Percentiles rank a stretch among this genome's conserved stretches.
Evolutionary conservation across 1,284 basidiomycete species (phyloP).

Genomic region (Melampsora abietis-canadensis): DNA sequence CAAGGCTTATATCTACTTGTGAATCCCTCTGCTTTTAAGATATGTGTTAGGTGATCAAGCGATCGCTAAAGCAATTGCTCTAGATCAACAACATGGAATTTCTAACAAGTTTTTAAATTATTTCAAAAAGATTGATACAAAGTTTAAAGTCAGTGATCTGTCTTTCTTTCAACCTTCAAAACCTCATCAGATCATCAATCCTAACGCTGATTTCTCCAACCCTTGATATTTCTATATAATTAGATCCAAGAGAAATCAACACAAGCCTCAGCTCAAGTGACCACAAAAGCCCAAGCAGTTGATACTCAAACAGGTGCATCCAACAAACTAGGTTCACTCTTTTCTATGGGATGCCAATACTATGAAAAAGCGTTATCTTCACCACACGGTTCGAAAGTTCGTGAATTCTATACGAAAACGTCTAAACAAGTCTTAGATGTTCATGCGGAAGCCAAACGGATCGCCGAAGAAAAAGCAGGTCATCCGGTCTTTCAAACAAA

Average conservation of each 20-base stretch:
- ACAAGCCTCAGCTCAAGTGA: not conserved
- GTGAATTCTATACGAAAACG: slow-evolving; percentile 71
- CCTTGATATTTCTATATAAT: not conserved
- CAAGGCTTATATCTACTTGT: not conserved
- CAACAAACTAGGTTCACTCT: slow-evolving; percentile 4
- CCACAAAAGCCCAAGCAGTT: not conserved
- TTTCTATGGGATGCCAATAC: slow-evolving; percentile 58
- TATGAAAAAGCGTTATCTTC: slow-evolving; percentile 72
- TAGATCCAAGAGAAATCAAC: slow-evolving; percentile 28
- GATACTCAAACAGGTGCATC: not conserved
- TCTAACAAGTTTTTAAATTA: slow-evolving; percentile 76
- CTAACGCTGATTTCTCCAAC: no score
- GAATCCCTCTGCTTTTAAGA: no score
- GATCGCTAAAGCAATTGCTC: slow-evolving; percentile 77
- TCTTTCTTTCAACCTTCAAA: no score
- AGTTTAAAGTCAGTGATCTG: not conserved
- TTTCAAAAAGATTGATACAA: slow-evolving; percentile 67
- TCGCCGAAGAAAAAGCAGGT: slow-evolving; percentile 60
- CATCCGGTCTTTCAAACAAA: slow-evolving; percentile 25
- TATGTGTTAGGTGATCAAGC: slow-evolving; percentile 75
- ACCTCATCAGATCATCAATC: no score
- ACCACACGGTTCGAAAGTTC: slow-evolving; percentile 56
- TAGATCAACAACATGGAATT: slow-evolving; percentile 80
- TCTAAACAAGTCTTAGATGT: slow-evolving; percentile 77
- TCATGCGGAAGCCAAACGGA: slow-evolving; percentile 78